Evolutionary conservation across 2,329 filamentous ascomycete species (phyloP), one percentile per base, ranked within the genome.

Genomic region (Coniosporium tulheliwenetii): DNA sequence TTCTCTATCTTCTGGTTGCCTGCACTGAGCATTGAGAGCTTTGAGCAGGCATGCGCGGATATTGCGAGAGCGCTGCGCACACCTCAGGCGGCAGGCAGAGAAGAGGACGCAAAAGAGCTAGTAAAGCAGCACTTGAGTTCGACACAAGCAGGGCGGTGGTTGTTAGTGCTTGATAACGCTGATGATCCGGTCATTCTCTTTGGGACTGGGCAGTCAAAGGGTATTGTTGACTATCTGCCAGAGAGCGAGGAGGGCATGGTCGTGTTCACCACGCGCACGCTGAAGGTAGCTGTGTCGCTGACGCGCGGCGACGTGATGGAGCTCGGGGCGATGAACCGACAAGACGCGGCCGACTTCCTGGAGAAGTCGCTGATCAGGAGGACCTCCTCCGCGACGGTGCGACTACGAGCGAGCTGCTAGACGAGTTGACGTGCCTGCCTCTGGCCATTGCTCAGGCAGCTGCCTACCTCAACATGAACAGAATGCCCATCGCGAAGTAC

Each of bases 51-150:
- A n/a, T n/a, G n/a, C n/a, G n/a, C n/a, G n/a, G n/a, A n/a, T n/a
- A n/a, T n/a, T n/a, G n/a, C n/a, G n/a, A n/a, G n/a, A n/a, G n/a
- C n/a, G n/a, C n/a, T n/a, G n/a, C n/a, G n/a, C n/a, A n/a, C n/a
- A n/a, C n/a, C n/a, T n/a, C n/a, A n/a, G n/a, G n/a, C n/a, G n/a
- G n/a, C n/a, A n/a, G n/a, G n/a, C n/a, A n/a, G n/a, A n/a, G n/a
- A n/a, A n/a, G n/a, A n/a, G n/a, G 48, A 53, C 41, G 42, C 48
- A 2, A 53, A 51, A 29, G 41, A 47, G 42, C 39, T 54, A 10
- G 45, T 57, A 8, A 40, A 49, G 37, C 39, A 44, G 41, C 30
- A 44, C 10, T 41, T 58, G 10, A 53, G 49, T 38, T 29, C 43
- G 15, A 39, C 39, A 8, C 38, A 12, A 5, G 45, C 46, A 37